phyloP scores from a whole-genome alignment of 805 yeast species.

The Pichia gijzeniarum region DNA sequence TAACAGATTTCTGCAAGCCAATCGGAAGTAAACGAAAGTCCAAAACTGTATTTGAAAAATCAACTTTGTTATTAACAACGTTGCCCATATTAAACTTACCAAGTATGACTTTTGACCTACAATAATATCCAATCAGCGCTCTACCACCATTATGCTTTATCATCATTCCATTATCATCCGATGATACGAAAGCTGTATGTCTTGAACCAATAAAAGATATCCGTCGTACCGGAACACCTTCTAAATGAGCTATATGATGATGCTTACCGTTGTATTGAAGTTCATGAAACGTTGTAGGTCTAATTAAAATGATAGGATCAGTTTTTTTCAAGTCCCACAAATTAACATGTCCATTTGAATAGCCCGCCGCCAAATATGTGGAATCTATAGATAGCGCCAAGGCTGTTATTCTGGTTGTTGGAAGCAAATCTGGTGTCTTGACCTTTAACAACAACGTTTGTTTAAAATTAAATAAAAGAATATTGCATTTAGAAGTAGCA shows the following conservation, averaged over 20 bases:
- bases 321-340: constrained; percentile 56
- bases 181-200: constrained; percentile 49
- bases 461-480: constrained; percentile 61
- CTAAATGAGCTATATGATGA: constrained; percentile 30
- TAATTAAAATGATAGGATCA: constrained; percentile 25
- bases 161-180: constrained; percentile 52
- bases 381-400: constrained; percentile 64
- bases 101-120: constrained; percentile 42
- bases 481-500: constrained; percentile 65
- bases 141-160: constrained; percentile 59
- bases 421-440: constrained; percentile 24
- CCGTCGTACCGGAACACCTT: constrained; percentile 35
- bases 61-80: background rate
- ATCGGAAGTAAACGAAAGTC: constrained; percentile 50
- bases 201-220: constrained; percentile 43
- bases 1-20: constrained; percentile 38
- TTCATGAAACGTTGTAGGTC: constrained; percentile 26
- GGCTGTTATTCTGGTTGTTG: constrained; percentile 45
- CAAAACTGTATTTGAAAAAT: constrained; percentile 26
- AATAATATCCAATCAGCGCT: constrained; percentile 45
- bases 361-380: constrained; percentile 63
- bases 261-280: constrained; percentile 16
- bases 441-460: constrained; percentile 50
- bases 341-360: constrained; percentile 53
- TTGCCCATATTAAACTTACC: constrained; percentile 37